Percentiles rank a stretch among this genome's conserved stretches.
Evolutionary conservation across 495 filamentous ascomycete species (phyloP).

Genomic region (Penicillium cinerascens): DNA sequence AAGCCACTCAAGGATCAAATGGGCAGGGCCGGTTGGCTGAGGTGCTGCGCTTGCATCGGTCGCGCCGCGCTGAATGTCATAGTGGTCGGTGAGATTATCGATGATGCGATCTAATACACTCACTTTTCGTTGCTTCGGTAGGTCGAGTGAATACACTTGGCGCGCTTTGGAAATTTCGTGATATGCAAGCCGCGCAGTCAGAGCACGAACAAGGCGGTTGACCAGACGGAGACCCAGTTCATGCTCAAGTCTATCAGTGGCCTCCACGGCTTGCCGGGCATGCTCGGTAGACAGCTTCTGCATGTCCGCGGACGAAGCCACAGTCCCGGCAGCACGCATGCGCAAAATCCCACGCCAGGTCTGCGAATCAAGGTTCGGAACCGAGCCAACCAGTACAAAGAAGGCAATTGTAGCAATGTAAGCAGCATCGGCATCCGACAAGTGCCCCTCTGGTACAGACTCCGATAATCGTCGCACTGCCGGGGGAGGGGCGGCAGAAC

Average conservation of each 20-base stretch:
- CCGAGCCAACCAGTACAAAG: conserved; percentile 52
- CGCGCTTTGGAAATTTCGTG: conserved; percentile 49
- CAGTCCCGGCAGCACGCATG: conserved; percentile 51
- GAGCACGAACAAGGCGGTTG: conserved; percentile 50
- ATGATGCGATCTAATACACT: conserved; percentile 40
- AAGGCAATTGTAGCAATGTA: conserved; percentile 54
- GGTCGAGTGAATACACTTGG: conserved; percentile 29
- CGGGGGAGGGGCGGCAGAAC: conserved; percentile 21
- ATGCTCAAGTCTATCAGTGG: conserved; percentile 57
- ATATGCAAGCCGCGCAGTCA: conserved; percentile 51
- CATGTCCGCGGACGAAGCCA: conserved; percentile 46
- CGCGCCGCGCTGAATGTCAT: conserved; percentile 26
- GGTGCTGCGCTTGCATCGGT: conserved; percentile 17
- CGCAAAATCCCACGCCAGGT: conserved; percentile 50
- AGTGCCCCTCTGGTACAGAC: conserved; percentile 27
- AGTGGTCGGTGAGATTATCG: conserved; percentile 38
- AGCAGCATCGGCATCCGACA: conserved; percentile 55
- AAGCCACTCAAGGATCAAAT: conserved; percentile 73
- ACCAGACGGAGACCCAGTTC: conserved; percentile 57
- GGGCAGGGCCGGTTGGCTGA: conserved; percentile 41
- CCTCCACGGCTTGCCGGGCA: conserved; percentile 31
- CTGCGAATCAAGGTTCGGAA: conserved; percentile 42
- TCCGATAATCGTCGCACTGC: conserved; percentile 28
- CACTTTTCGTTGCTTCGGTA: conserved; percentile 26
- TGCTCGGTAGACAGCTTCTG: conserved; percentile 29